Base-by-base conservation (phyloP, 805 yeast species). In the Kuraishia ogatae region DNA sequence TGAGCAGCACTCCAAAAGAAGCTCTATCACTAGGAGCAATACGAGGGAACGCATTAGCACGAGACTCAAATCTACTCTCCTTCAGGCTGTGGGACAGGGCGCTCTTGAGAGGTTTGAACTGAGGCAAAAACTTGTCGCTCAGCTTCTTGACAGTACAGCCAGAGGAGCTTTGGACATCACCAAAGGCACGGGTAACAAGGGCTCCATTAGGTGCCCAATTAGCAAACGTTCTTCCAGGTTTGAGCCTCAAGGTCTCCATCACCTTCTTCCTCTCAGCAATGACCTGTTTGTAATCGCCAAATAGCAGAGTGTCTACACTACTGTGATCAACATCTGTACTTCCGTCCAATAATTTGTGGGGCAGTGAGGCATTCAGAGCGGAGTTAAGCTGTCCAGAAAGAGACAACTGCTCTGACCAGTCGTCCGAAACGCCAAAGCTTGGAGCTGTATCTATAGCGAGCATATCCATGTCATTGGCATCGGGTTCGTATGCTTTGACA, bases 401-500 rank as follows among this genome's bases (percentile, higher is more conserved):
- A 51, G 76, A 78, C 52, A 87, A 64, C 62, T 87, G 93, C 15
- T 77, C 72, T 23, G 80, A 72, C 93, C 96, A 88, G 59, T 84
- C 79, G 35, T 74, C 73, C 6, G 85, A 75, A 1, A 75, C 73
- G 0, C 82, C 79, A 48, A 82, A 70, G 28, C 73, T 65, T 1
- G 83, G 77, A 26, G 64, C 75, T 62, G 46, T 64, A 61, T 55
- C 71, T 60, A 73, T 67, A 58, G 71, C 74, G 43, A 63, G 78
- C 66, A 76, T 70, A 61, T 80, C 83, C 1, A 71, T 64, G 29
- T 73, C 79, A 23, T 71, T 71, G 17, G 78, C 69, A 56, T 82
- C 81, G 0, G 93, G 93, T 66, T 87, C 94, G 64, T 80, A 87
- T 2, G 82, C 86, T 61, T 82, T 85, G 59, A 84, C 88, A 52